phyloP scores from a whole-genome alignment of 2,329 filamentous ascomycete genomes.

The Camillea tinctor region DNA sequence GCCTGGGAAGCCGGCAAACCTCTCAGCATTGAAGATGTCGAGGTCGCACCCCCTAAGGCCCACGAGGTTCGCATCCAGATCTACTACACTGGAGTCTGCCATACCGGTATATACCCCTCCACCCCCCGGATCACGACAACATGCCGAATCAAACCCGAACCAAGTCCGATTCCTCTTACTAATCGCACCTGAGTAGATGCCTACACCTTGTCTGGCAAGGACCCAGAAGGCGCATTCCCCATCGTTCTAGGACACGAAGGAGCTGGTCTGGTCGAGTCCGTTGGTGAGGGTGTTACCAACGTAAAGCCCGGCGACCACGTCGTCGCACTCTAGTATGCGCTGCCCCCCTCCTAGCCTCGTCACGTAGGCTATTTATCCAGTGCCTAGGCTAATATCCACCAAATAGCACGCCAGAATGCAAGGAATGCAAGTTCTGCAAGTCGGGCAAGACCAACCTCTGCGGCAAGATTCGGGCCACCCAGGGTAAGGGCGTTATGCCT shows the following conservation, averaged over 20 bases:
- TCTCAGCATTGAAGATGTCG: conserved; percentile 84
- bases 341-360: conserved; percentile 1
- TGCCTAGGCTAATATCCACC: conserved; percentile 13
- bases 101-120: conserved; percentile 67
- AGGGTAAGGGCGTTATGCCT: conserved; percentile 95
- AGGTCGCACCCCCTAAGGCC: conserved; percentile 84
- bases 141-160: conserved; percentile 32
- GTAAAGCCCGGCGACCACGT: conserved; percentile 94
- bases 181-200: conserved; percentile 59
- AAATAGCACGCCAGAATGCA: conserved; percentile 86
- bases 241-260: conserved; percentile 88
- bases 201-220: conserved; percentile 93
- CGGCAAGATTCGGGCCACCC: conserved; percentile 96
- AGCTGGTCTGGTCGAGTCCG: conserved; percentile 87
- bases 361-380: not conserved
- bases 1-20: conserved; percentile 96
- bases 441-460: conserved; percentile 99
- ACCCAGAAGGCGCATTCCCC: conserved; percentile 92
- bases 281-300: conserved; percentile 91
- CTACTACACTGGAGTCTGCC: conserved; percentile 97
- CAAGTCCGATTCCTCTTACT: conserved; percentile 30
- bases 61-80: conserved; percentile 97
- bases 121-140: conserved; percentile 14
- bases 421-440: conserved; percentile 99
- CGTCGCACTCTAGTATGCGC: conserved; percentile 75